A percentile compares a stretch with the other conserved stretches of the same genome.
Evolutionary conservation across 2,329 filamentous ascomycete species (phyloP).

Genomic region (Cyphellophora europaea): DNA sequence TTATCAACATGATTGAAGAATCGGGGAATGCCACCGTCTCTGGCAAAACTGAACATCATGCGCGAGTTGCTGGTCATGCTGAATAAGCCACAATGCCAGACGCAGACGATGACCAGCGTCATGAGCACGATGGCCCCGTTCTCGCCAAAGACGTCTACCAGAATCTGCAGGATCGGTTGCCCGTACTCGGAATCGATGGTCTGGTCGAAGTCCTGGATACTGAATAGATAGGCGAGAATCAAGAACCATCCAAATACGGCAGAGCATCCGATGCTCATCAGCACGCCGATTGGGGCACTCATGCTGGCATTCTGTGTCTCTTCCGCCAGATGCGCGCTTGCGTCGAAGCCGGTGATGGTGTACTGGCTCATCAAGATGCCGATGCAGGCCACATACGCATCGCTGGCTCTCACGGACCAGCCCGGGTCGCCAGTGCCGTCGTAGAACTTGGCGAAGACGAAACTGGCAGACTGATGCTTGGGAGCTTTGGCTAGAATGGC

Average conservation of each 20-base stretch:
- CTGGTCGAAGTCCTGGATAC: constrained; percentile 46
- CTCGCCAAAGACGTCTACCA: constrained; percentile 48
- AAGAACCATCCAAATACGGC: constrained; percentile 52
- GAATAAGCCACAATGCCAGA: constrained; percentile 54
- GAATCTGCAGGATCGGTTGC: constrained; percentile 50
- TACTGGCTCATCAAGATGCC: constrained; percentile 48
- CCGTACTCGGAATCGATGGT: constrained; percentile 37
- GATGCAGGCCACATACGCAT: constrained; percentile 46
- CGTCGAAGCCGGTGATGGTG: constrained; percentile 32
- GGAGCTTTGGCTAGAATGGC: constrained; percentile 50
- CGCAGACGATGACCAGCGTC: constrained; percentile 47
- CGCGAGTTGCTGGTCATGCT: constrained; percentile 52
- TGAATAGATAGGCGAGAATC: constrained; percentile 48
- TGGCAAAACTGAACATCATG: constrained; percentile 60
- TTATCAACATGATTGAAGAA: constrained; percentile 47
- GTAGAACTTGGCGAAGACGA: constrained; percentile 46
- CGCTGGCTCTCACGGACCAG: constrained; percentile 44
- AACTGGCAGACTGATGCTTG: constrained; percentile 44
- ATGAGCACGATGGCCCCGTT: constrained; percentile 48
- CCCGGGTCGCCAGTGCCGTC: constrained; percentile 45
- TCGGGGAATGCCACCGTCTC: constrained; percentile 52
- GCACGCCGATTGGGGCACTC: constrained; percentile 49
- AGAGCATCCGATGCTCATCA: constrained; percentile 48
- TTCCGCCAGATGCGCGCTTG: constrained; percentile 45
- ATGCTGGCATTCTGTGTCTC: constrained; percentile 49